Evolutionary conservation across 1,284 basidiomycete genomes (phyloP).

Genomic region (Testicularia cyperi): DNA sequence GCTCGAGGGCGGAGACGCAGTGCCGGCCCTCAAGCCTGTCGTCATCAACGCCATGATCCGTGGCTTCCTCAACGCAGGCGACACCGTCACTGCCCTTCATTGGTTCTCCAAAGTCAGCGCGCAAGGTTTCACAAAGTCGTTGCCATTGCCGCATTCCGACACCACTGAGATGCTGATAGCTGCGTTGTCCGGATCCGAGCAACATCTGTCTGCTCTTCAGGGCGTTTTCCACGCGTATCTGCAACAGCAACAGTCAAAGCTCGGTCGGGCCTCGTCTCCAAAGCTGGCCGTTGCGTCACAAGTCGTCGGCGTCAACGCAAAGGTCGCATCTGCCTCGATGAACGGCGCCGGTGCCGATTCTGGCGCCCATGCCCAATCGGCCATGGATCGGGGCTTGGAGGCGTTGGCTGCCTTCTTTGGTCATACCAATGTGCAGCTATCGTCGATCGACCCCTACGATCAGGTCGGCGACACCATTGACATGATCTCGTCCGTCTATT

Average conservation of each 20-base stretch:
- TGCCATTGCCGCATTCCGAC: constrained; percentile 6
- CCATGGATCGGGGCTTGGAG: too few species aligned
- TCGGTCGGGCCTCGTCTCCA: too few species aligned
- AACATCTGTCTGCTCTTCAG: constrained; percentile 12
- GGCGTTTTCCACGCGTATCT: constrained; percentile 20
- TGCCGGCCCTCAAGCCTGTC: constrained; percentile 64
- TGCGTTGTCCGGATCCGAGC: constrained; percentile 1
- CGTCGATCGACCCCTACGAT: neutral
- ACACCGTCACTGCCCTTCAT: constrained; percentile 32
- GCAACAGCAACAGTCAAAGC: too few species aligned
- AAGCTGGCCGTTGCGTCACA: too few species aligned
- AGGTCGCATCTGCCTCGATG: too few species aligned
- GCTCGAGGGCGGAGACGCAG: constrained; percentile 62
- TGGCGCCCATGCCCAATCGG: too few species aligned
- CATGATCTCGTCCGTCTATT: constrained; percentile 6
- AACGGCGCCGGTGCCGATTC: constrained; percentile 29
- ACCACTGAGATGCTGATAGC: constrained; percentile 18
- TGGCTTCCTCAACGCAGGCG: constrained; percentile 41
- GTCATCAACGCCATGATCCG: constrained; percentile 71
- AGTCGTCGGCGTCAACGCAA: too few species aligned
- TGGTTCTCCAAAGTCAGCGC: constrained; percentile 43
- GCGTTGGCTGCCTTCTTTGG: constrained; percentile 12
- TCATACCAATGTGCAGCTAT: neutral
- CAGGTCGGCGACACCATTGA: neutral
- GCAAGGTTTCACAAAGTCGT: neutral